Evolutionary conservation across 345 rosid species (phyloP).

Genomic region (Capsella bursapastoris): DNA sequence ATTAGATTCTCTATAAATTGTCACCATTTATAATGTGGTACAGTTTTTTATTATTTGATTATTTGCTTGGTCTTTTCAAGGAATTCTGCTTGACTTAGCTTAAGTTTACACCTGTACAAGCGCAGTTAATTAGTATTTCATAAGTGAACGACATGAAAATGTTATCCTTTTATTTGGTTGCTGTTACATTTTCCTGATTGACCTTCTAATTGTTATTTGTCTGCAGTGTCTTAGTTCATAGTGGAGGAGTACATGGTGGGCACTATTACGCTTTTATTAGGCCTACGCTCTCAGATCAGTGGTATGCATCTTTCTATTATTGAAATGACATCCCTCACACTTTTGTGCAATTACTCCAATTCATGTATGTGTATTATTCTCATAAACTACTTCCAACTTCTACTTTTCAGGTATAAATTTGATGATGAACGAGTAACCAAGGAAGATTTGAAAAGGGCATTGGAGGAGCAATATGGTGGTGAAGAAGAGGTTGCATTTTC

Average conservation of each 20-base stretch:
- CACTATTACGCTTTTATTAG: conserved; percentile 98
- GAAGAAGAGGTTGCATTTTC: conserved; percentile 79
- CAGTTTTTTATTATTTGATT: conserved; percentile 14
- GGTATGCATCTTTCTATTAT: conserved; percentile 55
- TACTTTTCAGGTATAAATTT: conserved; percentile 79
- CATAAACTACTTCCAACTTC: neutral
- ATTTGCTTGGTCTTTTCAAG: conserved; percentile 12
- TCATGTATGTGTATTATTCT: conserved; percentile 12
- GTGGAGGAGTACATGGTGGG: conserved; percentile 98
- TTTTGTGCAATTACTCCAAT: conserved; percentile 4
- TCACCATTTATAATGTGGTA: neutral
- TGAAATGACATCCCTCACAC: neutral
- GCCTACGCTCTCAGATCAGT: conserved; percentile 92
- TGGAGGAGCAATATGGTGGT: conserved; percentile 99
- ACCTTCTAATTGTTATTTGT: conserved; percentile 39
- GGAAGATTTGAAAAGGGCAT: conserved; percentile 88
- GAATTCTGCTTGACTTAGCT: conserved; percentile 12
- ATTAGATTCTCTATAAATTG: conserved; percentile 18
- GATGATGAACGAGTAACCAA: conserved; percentile 98
- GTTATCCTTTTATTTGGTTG: conserved; percentile 28
- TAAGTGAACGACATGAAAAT: conserved; percentile 24
- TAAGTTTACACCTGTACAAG: conserved; percentile 20
- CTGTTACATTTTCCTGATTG: conserved; percentile 21
- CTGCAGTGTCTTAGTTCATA: conserved; percentile 94
- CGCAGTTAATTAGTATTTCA: conserved; percentile 16